Percentiles rank a stretch among this genome's conserved stretches.
These are phyloP conservation scores for Exserohilum rostratum DNA, from an alignment of 2,329 filamentous ascomycete genomes.

Conservation along the genomic window DNA sequence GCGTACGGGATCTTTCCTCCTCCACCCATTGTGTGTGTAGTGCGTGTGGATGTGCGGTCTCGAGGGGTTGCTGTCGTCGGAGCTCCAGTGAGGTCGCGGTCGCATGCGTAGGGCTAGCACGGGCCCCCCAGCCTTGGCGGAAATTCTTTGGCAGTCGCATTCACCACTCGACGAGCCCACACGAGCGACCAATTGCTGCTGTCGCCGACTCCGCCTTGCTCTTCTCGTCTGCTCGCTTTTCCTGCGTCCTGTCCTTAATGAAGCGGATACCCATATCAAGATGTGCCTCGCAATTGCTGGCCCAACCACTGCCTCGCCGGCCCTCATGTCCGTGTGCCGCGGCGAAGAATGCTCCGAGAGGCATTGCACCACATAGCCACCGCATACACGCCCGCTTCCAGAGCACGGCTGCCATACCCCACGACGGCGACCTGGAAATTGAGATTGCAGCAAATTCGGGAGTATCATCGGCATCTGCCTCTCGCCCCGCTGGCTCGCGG, in stretches of 20 bases:
- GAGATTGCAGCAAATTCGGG: conserved; percentile 18
- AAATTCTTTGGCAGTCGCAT: conserved; percentile 45
- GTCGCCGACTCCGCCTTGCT: conserved; percentile 22
- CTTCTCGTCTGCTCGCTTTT: conserved; percentile 12
- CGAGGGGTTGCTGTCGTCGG: conserved; percentile 19
- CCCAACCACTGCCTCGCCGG: conserved; percentile 51
- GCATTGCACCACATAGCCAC: conserved; percentile 37
- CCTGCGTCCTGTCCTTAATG: conserved; percentile 51
- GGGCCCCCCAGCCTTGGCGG: conserved; percentile 31
- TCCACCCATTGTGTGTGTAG: conserved; percentile 63
- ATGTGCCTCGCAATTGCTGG: conserved; percentile 66
- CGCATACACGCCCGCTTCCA: conserved; percentile 36
- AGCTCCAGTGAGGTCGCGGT: conserved; percentile 30
- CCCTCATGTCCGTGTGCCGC: conserved; percentile 45
- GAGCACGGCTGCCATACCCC: conserved; percentile 23
- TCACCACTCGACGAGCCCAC: conserved; percentile 32
- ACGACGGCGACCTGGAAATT: conserved; percentile 17
- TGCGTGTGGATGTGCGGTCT: conserved; percentile 64
- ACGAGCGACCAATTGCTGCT: conserved; percentile 30
- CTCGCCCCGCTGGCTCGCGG: conserved; percentile 7
- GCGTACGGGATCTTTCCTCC: conserved; percentile 75
- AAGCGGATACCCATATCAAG: conserved; percentile 67
- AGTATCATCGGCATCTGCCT: conserved; percentile 8
- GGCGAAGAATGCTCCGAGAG: conserved; percentile 27
- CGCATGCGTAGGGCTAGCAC: conserved; percentile 20